phyloP scores from a whole-genome alignment of 192 early-diverging fungal species.

The Helicostylum pulchrum region DNA sequence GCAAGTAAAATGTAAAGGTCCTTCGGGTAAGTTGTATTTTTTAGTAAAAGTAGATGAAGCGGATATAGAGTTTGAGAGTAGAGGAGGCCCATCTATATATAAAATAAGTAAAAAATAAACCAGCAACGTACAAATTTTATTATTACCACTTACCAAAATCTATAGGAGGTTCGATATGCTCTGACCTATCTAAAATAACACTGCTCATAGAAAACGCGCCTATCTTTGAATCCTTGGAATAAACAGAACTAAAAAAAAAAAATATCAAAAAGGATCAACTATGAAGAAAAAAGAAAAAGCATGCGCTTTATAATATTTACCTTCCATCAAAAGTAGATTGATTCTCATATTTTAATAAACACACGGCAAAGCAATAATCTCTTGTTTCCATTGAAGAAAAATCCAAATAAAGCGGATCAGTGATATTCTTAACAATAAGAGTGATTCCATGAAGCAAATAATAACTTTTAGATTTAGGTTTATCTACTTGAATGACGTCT shows the following conservation, averaged over 20 bases:
- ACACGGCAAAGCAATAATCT: slow-evolving; percentile 38
- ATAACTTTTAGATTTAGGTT: slow-evolving; percentile 36
- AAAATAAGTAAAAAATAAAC: not conserved
- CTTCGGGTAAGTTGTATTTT: slow-evolving; percentile 18
- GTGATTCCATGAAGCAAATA: slow-evolving; percentile 42
- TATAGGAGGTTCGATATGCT: slow-evolving; percentile 15
- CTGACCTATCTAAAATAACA: slow-evolving; percentile 6
- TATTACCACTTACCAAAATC: slow-evolving; percentile 9
- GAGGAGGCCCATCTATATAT: slow-evolving; percentile 18
- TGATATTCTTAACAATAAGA: slow-evolving; percentile 37
- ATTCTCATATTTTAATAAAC: slow-evolving; percentile 5
- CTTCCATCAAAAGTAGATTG: not conserved
- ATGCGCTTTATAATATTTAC: not conserved
- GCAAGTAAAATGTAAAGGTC: slow-evolving; percentile 59
- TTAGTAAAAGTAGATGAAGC: not conserved
- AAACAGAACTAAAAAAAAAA: not conserved
- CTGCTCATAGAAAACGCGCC: not conserved
- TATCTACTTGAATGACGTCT: slow-evolving; percentile 43
- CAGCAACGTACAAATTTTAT: not conserved
- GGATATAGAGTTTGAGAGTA: slow-evolving; percentile 1
- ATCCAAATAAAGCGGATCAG: slow-evolving; percentile 43
- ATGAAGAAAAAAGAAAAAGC: too few relatives aligned
- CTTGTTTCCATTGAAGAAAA: slow-evolving; percentile 43
- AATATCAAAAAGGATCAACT: not conserved
- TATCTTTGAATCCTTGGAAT: not conserved